These are phyloP conservation scores for Meredithiella fracta DNA, from an alignment of 2,329 filamentous ascomycete genomes.

Conservation along the genomic window DNA sequence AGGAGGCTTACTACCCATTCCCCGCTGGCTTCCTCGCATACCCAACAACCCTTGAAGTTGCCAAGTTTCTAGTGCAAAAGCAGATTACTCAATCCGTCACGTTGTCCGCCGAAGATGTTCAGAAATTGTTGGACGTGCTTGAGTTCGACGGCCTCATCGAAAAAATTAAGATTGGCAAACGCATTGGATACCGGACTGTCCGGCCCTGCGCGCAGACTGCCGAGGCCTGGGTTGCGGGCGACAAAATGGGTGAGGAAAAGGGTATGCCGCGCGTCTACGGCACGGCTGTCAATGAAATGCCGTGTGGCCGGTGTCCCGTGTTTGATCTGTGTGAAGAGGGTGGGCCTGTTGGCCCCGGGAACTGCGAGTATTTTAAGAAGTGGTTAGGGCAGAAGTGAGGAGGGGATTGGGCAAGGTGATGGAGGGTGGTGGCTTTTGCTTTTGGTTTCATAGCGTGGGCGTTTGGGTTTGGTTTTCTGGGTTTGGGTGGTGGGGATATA, in stretches of 20 bases:
- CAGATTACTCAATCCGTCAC: conserved; percentile 58
- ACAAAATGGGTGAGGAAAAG: conserved; percentile 19
- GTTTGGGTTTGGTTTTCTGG: conserved; percentile 2
- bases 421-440: not conserved
- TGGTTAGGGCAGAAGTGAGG: conserved; percentile 48
- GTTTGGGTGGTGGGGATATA: too few relatives aligned
- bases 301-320: conserved; percentile 82
- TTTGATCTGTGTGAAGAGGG: conserved; percentile 85
- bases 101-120: conserved; percentile 57
- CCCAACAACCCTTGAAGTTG: conserved; percentile 65
- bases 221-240: conserved; percentile 23
- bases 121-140: conserved; percentile 74
- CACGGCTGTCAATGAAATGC: conserved; percentile 74
- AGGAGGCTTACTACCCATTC: conserved; percentile 32
- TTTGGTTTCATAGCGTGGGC: conserved; percentile 13
- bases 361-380: conserved; percentile 77
- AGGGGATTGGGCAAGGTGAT: too few relatives aligned
- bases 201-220: conserved; percentile 31
- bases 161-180: conserved; percentile 33
- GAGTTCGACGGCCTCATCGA: conserved; percentile 79
- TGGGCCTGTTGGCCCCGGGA: conserved; percentile 75
- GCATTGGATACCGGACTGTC: conserved; percentile 36
- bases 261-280: conserved; percentile 27
- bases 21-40: conserved; percentile 59
- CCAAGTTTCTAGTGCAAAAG: conserved; percentile 51